Evolutionary conservation across 805 yeast species (phyloP).

Genomic region (Wickerhamiella brachini): DNA sequence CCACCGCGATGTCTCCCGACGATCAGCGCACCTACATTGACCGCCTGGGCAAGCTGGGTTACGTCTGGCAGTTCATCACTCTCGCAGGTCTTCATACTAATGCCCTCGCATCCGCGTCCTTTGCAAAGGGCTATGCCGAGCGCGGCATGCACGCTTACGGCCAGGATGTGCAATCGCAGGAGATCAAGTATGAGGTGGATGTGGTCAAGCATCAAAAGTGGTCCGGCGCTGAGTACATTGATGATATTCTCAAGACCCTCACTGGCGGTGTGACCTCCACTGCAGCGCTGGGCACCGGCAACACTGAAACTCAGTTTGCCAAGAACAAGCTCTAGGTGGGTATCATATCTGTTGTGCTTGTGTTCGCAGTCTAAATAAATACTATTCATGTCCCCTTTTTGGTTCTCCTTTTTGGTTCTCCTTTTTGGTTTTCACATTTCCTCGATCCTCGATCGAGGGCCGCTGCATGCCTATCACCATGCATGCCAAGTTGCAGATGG

Average conservation of each 20-base stretch:
- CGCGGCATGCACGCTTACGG: constrained; percentile 96
- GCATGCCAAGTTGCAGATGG: background rate
- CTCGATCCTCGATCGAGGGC: no score
- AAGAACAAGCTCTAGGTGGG: constrained; percentile 26
- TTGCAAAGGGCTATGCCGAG: constrained; percentile 61
- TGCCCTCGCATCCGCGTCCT: constrained; percentile 79
- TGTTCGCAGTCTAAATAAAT: no score
- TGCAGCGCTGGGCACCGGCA: constrained; percentile 98
- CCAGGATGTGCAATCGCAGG: constrained; percentile 69
- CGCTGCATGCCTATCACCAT: no score
- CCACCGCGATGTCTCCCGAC: constrained; percentile 71
- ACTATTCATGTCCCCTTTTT: no score
- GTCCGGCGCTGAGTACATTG: constrained; percentile 97
- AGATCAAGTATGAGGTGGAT: constrained; percentile 80
- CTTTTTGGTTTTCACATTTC: no score
- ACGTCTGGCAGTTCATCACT: constrained; percentile 95
- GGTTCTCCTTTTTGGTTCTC: no score
- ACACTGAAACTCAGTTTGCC: constrained; percentile 84
- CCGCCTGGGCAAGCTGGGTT: constrained; percentile 78
- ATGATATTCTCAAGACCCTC: constrained; percentile 73
- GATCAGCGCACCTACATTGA: constrained; percentile 86
- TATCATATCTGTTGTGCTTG: no score
- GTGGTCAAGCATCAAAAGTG: constrained; percentile 96
- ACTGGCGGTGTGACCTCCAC: constrained; percentile 92
- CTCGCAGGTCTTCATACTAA: constrained; percentile 94